Conservation (phyloP, 176 grass and related monocot genomes). For the Oryza meridionalis region DNA sequence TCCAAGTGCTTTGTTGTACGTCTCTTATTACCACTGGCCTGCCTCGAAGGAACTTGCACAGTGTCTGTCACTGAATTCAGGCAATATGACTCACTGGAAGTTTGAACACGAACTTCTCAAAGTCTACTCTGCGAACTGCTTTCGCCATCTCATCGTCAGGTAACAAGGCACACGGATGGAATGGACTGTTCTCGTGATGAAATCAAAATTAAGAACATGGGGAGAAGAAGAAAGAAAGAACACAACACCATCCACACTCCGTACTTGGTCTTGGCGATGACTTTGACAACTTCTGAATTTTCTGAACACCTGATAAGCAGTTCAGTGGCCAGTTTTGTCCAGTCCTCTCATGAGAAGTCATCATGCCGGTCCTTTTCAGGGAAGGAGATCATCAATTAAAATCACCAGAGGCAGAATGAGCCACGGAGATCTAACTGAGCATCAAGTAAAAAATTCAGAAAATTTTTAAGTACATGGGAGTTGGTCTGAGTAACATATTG, state of each 20-base stretch:
- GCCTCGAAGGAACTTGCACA: neutral
- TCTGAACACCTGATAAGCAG: constrained; percentile 15
- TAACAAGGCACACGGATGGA: constrained; percentile 11
- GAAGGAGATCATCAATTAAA: neutral
- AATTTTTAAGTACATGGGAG: constrained; percentile 1
- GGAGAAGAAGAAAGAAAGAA: neutral
- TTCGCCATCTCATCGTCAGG: constrained; percentile 13
- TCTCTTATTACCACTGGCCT: neutral
- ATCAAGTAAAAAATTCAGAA: constrained; percentile 31
- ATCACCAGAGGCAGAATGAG: constrained; percentile 18
- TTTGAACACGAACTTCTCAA: constrained; percentile 9
- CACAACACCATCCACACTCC: neutral
- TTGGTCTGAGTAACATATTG: neutral
- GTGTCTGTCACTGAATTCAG: neutral
- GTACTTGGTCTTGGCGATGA: constrained; percentile 9
- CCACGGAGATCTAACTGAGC: neutral
- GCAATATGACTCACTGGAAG: neutral
- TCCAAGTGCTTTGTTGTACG: neutral
- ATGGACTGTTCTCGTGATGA: neutral
- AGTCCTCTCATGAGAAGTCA: neutral
- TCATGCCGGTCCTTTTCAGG: constrained; percentile 47
- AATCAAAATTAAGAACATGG: neutral
- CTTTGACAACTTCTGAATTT: constrained; percentile 30
- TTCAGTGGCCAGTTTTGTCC: neutral
- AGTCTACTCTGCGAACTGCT: constrained; percentile 25